These are phyloP conservation scores for Hypsizygus marmoreus DNA, from an alignment of 768 basidiomycete species.

Conservation along the genomic window DNA sequence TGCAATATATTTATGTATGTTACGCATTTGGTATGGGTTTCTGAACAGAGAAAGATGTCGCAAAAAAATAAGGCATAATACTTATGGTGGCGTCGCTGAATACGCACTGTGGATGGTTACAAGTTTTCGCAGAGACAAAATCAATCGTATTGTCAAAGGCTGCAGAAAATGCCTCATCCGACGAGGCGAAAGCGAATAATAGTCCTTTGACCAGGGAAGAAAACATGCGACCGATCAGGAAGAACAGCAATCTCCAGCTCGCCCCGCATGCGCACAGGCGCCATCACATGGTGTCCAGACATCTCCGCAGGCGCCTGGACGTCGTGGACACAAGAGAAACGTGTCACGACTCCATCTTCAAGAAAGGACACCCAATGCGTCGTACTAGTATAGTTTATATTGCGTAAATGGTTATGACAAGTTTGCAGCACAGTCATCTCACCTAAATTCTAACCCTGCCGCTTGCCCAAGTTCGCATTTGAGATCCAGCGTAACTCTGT, in stretches of 20 bases:
- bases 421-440: slow-evolving; percentile 12
- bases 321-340: slow-evolving; percentile 37
- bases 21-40: too few relatives aligned
- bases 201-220: slow-evolving; percentile 56
- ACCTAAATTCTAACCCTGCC: slow-evolving; percentile 39
- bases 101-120: too few relatives aligned
- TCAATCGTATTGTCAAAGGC: too few relatives aligned
- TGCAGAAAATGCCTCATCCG: slow-evolving; percentile 42
- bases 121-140: too few relatives aligned
- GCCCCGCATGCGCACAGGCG: slow-evolving; percentile 45
- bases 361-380: slow-evolving; percentile 32
- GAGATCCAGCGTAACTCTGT: slow-evolving; percentile 27
- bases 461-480: slow-evolving; percentile 35
- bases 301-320: background rate
- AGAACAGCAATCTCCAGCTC: slow-evolving; percentile 56
- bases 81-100: too few relatives aligned
- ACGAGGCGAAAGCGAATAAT: slow-evolving; percentile 55
- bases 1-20: too few relatives aligned
- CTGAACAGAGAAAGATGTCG: too few relatives aligned
- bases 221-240: slow-evolving; percentile 52
- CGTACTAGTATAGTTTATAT: slow-evolving; percentile 19
- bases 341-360: slow-evolving; percentile 35
- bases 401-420: background rate
- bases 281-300: background rate
- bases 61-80: too few relatives aligned